These are phyloP conservation scores for Didymellaceae sp. DNA, from an alignment of 2,329 filamentous ascomycete genomes.

Conservation along the genomic window DNA sequence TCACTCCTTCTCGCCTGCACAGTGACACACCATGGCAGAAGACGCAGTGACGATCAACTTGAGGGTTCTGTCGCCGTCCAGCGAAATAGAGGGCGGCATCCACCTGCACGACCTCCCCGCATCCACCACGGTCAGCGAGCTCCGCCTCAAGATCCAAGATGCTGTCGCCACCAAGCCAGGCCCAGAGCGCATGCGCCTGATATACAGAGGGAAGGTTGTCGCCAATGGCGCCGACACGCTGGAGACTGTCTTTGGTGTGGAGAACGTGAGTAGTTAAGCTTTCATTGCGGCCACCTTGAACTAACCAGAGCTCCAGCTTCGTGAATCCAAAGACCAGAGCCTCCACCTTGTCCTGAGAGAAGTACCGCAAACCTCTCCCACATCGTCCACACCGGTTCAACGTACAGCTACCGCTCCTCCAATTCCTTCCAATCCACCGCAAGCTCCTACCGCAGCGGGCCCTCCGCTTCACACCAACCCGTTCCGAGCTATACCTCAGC, in stretches of 20 bases:
- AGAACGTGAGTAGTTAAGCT: conserved; percentile 52
- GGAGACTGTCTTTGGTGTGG: conserved; percentile 57
- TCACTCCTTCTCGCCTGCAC: background rate
- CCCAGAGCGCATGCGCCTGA: conserved; percentile 60
- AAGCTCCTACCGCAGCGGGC: conserved; percentile 22
- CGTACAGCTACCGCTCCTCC: conserved; percentile 49
- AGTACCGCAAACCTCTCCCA: conserved; percentile 25
- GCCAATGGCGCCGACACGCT: conserved; percentile 57
- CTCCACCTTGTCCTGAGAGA: conserved; percentile 50
- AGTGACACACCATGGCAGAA: background rate
- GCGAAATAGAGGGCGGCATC: conserved; percentile 46
- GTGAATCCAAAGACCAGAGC: conserved; percentile 45
- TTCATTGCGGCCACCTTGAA: background rate
- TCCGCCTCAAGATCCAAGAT: conserved; percentile 61
- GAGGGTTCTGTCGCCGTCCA: conserved; percentile 49
- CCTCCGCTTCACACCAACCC: conserved; percentile 40
- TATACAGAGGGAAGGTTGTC: conserved; percentile 64
- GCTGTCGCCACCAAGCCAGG: conserved; percentile 52
- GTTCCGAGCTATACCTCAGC: conserved; percentile 33
- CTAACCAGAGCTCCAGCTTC: conserved; percentile 39
- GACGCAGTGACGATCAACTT: conserved; percentile 46
- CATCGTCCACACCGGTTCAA: conserved; percentile 10
- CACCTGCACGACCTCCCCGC: conserved; percentile 41
- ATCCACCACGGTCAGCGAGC: conserved; percentile 55
- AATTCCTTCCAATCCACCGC: conserved; percentile 39